Base-by-base conservation (phyloP, 768 basidiomycete species). In the Tricholoma flavovirens region DNA sequence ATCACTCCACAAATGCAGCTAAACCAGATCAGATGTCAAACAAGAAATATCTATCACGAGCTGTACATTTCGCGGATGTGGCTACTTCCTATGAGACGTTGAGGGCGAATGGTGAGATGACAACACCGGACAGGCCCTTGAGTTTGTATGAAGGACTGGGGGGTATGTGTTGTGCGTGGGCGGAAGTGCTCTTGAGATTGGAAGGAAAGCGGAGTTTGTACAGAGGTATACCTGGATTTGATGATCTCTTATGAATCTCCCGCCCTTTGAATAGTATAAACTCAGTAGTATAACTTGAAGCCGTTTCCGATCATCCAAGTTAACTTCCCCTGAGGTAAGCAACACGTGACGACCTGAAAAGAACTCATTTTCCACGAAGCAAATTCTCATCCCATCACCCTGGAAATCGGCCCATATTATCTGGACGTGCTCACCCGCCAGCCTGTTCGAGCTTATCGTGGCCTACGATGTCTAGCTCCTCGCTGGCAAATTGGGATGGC, bases 161-260 rank as follows among this genome's bases (percentile, higher is more conserved):
- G 15, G 83, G 83, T 22, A 78, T 81, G 75, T 83, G 81, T 58
- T 78, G 77, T 59, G 81, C 81, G 12, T 84, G 78, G 79, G 74
- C 70, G 15, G 78, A 79, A 58, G 67, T 82, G 5, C 57, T 78
- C 12, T 59, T 53, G 40, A 67, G 70, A 36, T 49, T 77, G 62
- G 60, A 62, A 38, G 60, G 58, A 17, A 55, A 62, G 42, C 52
- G 57, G 24, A 58, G 42, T 19, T 14, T 52, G 51, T 26, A 42
- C 8, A 67, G 61, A 53, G 74, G 75, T 15, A 71, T 75, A 64
- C 74, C 75, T 17, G 76, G 70, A 11, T 76, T 69, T 59, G 71
- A 73, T 67, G 81, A 82, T 67, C 62, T 67, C n/a, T 54, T 5
- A 40, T 29, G 22, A 30, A 7, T 26, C 46, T 2, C 46, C 30